phyloP scores from a whole-genome alignment of 495 filamentous ascomycete species.

The Talaromyces adpressus region DNA sequence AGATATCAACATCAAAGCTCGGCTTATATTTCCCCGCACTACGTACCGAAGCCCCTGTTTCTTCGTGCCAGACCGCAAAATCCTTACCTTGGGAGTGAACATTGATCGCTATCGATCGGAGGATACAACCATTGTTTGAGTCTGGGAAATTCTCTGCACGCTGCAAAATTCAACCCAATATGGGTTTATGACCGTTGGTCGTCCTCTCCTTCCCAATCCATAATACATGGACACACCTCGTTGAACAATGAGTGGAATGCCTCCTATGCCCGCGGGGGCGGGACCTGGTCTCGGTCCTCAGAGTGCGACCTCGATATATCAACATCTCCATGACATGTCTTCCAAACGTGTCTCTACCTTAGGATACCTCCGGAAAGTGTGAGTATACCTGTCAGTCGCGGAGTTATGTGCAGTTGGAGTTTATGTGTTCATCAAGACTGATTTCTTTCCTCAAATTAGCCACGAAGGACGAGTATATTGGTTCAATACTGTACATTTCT shows the following conservation, averaged over 20 bases:
- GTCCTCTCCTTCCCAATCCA: conserved; percentile 24
- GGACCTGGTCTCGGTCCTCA: conserved; percentile 35
- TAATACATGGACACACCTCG: conserved; percentile 28
- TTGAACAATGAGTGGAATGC: conserved; percentile 22
- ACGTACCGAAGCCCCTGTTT: neutral
- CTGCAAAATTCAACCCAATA: neutral
- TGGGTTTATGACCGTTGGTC: conserved; percentile 11
- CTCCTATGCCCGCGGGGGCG: conserved; percentile 16
- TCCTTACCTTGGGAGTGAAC: neutral
- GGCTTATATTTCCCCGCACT: neutral
- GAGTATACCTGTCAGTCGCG: conserved; percentile 23
- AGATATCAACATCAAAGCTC: neutral
- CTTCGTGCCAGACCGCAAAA: neutral
- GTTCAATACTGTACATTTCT: conserved; percentile 94
- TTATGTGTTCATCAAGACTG: neutral
- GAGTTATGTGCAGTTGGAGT: neutral
- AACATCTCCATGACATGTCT: conserved; percentile 82
- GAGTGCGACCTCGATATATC: conserved; percentile 62
- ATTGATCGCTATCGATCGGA: neutral
- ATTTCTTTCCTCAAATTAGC: conserved; percentile 33
- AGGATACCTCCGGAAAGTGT: conserved; percentile 90
- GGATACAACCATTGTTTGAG: neutral
- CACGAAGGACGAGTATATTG: conserved; percentile 93
- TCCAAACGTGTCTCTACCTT: conserved; percentile 94
- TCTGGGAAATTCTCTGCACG: neutral